Base-by-base conservation (phyloP, 208 protist species). In the Crithidia fasciculata region DNA sequence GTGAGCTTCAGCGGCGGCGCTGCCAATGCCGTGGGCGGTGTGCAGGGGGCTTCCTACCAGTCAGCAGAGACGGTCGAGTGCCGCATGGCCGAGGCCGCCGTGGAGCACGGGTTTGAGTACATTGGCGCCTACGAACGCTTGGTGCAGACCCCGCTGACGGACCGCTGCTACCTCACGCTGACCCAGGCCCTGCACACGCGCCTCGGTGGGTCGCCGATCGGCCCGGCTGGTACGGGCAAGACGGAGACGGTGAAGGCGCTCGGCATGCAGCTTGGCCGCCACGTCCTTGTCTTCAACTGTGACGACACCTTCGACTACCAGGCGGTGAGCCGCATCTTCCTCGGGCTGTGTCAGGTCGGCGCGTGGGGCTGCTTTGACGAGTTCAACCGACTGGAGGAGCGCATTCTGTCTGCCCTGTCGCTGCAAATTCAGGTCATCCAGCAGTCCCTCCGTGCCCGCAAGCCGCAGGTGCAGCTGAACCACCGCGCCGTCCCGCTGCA, bases 341-440 rank as follows among this genome's bases (percentile, higher is more conserved):
- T 99, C n/a, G 99, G 99, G 41, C 91, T 99, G 6, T 99, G 99
- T 82, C 97, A 99, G 75, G 98, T 98, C 53, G 99, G 99, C 52
- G 98, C 99, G 45, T 99, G 99, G 98, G 99, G 99, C 72, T 99
- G 99, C 89, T 99, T 99, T 82, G 99, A 99, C 87, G 99, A 99
- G 90, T 99, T 99, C 87, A 99, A 99, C 81, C 95, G 99, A 53
- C 90, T 99, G 0, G 97, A 99, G 75, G 99, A 99, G 88, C 90
- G 97, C 67, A 99, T 99, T 68, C 87, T 99, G 28, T 99, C 99
- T 12, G 99, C 99, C 12, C 98, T 99, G 13, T 99, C 99, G 44
- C 98, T 99, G 82, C 99, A 99, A 81, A 99, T 99, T 64, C 97
- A 99, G 76, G 91, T 90, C 44, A 99, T 99, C 57, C 99, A 99